Conservation (phyloP, 441 rosid genomes). For the Populus trichocarpa region DNA sequence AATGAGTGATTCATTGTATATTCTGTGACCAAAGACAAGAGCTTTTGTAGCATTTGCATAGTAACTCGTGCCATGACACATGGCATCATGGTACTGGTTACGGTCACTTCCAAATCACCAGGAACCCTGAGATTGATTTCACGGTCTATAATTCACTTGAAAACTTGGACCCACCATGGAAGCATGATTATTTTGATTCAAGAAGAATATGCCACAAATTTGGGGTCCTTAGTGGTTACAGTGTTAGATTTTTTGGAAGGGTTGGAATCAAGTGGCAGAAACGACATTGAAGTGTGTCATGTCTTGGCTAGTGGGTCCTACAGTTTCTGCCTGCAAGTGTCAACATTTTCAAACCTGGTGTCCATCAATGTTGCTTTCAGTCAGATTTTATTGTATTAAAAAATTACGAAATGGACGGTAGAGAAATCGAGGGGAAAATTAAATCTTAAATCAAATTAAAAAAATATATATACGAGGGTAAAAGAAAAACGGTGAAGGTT, state of each 20-base stretch:
- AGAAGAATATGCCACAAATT: not conserved
- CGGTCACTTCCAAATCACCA: not conserved
- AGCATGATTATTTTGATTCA: not conserved
- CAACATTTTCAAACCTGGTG: not conserved
- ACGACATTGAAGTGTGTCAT: not conserved
- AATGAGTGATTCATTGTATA: not conserved
- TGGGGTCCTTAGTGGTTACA: not conserved
- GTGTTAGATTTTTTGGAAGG: not conserved
- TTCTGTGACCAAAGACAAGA: not conserved
- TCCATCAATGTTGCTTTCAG: not conserved
- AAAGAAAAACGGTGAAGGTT: no score
- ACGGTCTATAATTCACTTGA: constrained; percentile 2
- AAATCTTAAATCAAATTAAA: no score
- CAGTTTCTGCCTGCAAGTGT: not conserved
- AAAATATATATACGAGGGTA: no score
- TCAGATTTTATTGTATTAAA: not conserved
- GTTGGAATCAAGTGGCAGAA: not conserved
- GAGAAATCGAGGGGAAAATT: not conserved
- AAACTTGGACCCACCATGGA: not conserved
- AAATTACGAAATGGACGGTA: not conserved
- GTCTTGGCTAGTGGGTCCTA: not conserved
- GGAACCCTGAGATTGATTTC: not conserved
- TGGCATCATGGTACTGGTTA: constrained; percentile 15
- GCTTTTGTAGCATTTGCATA: constrained; percentile 2
- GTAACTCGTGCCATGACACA: constrained; percentile 13